Percentiles rank a stretch among this genome's conserved stretches.
These are phyloP conservation scores for Golovinomyces cichoracearum DNA, from an alignment of 2,329 filamentous ascomycete species.

Conservation along the genomic window DNA sequence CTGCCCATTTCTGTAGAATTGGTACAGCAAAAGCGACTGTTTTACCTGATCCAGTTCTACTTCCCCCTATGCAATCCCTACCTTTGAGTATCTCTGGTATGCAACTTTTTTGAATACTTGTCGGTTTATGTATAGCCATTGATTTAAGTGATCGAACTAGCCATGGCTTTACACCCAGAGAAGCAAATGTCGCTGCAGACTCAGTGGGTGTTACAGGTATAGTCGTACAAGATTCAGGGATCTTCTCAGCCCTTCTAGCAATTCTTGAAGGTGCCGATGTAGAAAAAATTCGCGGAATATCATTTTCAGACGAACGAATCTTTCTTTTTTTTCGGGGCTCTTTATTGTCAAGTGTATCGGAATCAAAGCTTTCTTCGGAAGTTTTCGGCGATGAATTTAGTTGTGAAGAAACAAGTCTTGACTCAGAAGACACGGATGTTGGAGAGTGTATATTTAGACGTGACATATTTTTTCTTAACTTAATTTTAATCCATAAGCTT, in stretches of 20 bases:
- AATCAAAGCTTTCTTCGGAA: conserved; percentile 4
- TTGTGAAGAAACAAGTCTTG: no score
- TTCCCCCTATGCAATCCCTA: conserved; percentile 82
- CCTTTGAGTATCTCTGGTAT: conserved; percentile 84
- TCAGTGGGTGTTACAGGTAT: neutral
- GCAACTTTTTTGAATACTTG: conserved; percentile 73
- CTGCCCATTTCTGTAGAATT: conserved; percentile 77
- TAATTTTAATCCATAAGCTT: no score
- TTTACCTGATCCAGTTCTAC: conserved; percentile 86
- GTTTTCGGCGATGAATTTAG: neutral
- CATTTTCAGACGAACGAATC: conserved; percentile 7
- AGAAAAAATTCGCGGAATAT: conserved; percentile 5
- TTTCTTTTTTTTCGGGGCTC: conserved; percentile 14
- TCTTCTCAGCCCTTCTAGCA: conserved; percentile 1
- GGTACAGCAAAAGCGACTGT: conserved; percentile 88
- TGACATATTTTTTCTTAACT: no score
- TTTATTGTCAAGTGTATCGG: conserved; percentile 14
- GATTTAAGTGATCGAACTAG: conserved; percentile 51
- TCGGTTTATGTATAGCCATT: conserved; percentile 68
- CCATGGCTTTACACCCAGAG: conserved; percentile 58
- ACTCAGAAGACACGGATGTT: no score
- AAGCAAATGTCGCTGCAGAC: conserved; percentile 37
- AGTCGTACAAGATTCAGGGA: neutral
- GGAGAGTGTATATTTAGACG: no score
- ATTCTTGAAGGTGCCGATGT: conserved; percentile 13